Percentiles rank a stretch among this genome's conserved stretches.
phyloP scores from a whole-genome alignment of 2,329 filamentous ascomycete genomes.

The Apiospora hydei region DNA sequence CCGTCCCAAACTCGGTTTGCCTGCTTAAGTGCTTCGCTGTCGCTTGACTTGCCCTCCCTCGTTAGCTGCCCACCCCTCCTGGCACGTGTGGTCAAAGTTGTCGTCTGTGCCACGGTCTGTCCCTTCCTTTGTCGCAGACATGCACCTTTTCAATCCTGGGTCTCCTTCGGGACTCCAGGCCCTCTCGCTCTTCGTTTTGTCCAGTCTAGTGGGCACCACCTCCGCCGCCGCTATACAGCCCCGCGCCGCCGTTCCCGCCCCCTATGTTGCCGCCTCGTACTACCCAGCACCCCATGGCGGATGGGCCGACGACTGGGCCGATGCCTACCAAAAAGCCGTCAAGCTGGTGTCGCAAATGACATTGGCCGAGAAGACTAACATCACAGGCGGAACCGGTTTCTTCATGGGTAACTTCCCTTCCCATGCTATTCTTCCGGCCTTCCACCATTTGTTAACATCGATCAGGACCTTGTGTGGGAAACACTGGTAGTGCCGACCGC shows the following conservation, averaged over 20 bases:
- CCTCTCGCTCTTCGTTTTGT: constrained; percentile 35
- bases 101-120: constrained; percentile 29
- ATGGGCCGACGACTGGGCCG: constrained; percentile 72
- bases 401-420: constrained; percentile 64
- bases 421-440: background rate
- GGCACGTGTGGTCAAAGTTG: constrained; percentile 4
- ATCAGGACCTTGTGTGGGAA: constrained; percentile 71
- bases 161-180: constrained; percentile 36
- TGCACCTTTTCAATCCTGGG: constrained; percentile 35
- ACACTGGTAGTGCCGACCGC: constrained; percentile 74
- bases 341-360: constrained; percentile 77
- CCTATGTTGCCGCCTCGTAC: constrained; percentile 63
- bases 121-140: constrained; percentile 25
- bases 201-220: constrained; percentile 27
- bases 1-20: background rate
- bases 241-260: constrained; percentile 40
- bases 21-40: background rate
- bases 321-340: constrained; percentile 74
- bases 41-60: constrained; percentile 3
- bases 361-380: constrained; percentile 80
- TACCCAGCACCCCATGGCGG: constrained; percentile 78
- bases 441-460: constrained; percentile 26
- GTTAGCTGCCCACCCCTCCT: background rate
- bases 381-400: constrained; percentile 74
- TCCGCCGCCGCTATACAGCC: constrained; percentile 32